Evolutionary conservation across 2,329 filamentous ascomycete genomes (phyloP), one percentile per base, ranked within the genome.

Genomic region (Trichoderma hamatum): DNA sequence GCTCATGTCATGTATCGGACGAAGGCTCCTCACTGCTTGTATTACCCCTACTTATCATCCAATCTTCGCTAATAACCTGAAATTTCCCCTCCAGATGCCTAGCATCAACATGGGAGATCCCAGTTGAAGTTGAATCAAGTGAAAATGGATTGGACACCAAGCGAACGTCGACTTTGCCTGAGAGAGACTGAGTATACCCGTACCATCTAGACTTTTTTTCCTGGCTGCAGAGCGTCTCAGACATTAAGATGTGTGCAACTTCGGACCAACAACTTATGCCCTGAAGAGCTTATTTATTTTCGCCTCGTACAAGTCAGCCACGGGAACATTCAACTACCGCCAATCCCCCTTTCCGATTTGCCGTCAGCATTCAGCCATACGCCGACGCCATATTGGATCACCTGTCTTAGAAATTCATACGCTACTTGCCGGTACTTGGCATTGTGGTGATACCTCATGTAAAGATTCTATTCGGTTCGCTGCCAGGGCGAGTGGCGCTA

Each of bases 401-500:
- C 34, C 16, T 69, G 66, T 63, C 66, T 68, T 54, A 46, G 21
- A 63, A 21, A 24, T 32, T 34, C 14, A 30, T 46, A 34, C 51
- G 51, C 51, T 46, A 28, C 21, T 46, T 62, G 58, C 36, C 58
- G 66, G 39, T 49, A 52, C 51, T 62, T 30, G 39, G 26, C 26
- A 63, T 36, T 51, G 11, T 46, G 66, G 39, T 68, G 14, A 26
- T 11, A 68, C 66, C 6, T 28, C 24, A 55, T 43, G 9, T 58
- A 32, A 21, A 51, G n/a, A 24, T 64, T 59, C 51, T 36, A 70
- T 73, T 69, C 67, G 72, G 70, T 70, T 73, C 68, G 72, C 30
- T 63, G 62, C 52, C 54, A 59, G 72, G 69, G 68, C 70, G 70
- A 73, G 72, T 73, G 72, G 72, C 72, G 70, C 63, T 61, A 55